A percentile compares a stretch with the other conserved stretches of the same genome.
Evolutionary conservation across 805 yeast genomes (phyloP).

Genomic region (Zygoascus tannicola): DNA sequence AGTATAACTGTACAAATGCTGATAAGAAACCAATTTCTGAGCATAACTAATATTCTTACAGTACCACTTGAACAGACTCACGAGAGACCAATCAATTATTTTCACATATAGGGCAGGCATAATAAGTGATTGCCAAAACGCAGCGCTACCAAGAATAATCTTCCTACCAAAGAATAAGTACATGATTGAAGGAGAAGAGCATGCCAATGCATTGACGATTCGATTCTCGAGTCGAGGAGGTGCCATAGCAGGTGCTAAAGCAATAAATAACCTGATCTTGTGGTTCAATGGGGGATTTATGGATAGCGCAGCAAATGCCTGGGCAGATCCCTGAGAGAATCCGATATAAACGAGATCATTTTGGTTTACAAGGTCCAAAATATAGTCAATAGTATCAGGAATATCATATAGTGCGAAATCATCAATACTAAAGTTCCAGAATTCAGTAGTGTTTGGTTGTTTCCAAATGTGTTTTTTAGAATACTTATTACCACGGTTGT

Average conservation of each 20-base stretch:
- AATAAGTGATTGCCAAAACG: conserved; percentile 67
- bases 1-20: conserved; percentile 85
- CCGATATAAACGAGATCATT: conserved; percentile 61
- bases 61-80: conserved; percentile 70
- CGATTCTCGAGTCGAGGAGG: conserved; percentile 77
- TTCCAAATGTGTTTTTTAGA: conserved; percentile 62
- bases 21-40: conserved; percentile 73
- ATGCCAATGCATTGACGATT: conserved; percentile 63
- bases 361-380: conserved; percentile 43
- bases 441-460: conserved; percentile 38
- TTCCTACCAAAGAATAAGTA: conserved; percentile 64
- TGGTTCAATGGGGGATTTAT: conserved; percentile 51
- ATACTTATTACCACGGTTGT: conserved; percentile 88
- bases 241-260: conserved; percentile 89
- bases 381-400: conserved; percentile 71
- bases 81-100: conserved; percentile 62
- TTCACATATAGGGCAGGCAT: conserved; percentile 67
- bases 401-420: conserved; percentile 88
- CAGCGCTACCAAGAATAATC: conserved; percentile 66
- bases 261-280: conserved; percentile 51
- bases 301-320: conserved; percentile 76
- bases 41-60: conserved; percentile 57
- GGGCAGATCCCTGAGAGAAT: conserved; percentile 91
- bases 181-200: conserved; percentile 66
- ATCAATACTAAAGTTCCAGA: conserved; percentile 88